Base-by-base conservation (phyloP, 2,329 filamentous ascomycete species). In the Botrytis byssoidea region DNA sequence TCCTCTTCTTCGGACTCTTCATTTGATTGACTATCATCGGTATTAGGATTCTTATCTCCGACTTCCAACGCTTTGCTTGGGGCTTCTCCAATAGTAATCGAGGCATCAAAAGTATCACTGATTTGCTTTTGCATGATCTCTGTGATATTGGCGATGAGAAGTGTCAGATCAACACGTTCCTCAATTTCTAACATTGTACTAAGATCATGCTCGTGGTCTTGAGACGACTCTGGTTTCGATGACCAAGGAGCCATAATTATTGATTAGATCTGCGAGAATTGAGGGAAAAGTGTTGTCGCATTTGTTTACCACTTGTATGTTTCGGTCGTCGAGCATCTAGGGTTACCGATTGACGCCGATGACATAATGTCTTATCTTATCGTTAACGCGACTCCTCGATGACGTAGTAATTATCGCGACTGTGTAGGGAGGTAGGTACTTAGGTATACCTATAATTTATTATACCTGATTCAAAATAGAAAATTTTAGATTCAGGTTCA, bases 91-190 rank as follows among this genome's bases (percentile, higher is more conserved):
- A 69, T 75, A 22, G 74, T 75, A 42, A 76, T 73, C 16, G 80
- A 77, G 7, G 77, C 76, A 76, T 89, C 86, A 76, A 90, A 90
- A 74, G 85, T 84, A 70, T 84, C 83, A 75, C 80, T 83, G 74
- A 90, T 83, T 59, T 88, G 84, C 70, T 84, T 84, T 73, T 86
- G 84, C 83, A 91, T 88, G 55, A 83, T 83, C 67, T 90, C 88
- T 51, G 86, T 86, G 75, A 89, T 86, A 64, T 84, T 83, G 40
- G 80, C 83, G 73, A 88, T 81, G 20, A 91, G 83, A 5, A 83
- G 82, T n/a, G 83, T 81, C 59, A 91, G 80, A 73, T 90, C 88
- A 22, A 77, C 76, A 61, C 79, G 77, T 74, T 82, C 79, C 64
- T 80, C 79, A 16, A 73, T 74, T 3, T 77, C 77, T 29, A 82